These are phyloP conservation scores for Lasiodiplodia theobromae DNA, from an alignment of 2,329 filamentous ascomycete genomes.

Conservation along the genomic window DNA sequence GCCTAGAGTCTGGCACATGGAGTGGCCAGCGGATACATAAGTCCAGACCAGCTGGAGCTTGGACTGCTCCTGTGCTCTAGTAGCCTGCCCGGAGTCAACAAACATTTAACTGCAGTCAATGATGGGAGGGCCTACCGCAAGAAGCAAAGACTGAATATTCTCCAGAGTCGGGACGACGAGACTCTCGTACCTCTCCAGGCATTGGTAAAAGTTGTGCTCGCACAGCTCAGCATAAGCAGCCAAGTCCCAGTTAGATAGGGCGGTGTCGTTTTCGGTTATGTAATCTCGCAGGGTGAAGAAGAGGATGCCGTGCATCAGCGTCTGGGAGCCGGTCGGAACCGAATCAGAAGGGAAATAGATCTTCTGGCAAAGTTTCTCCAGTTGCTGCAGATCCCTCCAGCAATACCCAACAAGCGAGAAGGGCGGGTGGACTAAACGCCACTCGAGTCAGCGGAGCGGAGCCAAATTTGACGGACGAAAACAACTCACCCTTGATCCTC, in stretches of 20 bases:
- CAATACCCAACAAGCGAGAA: slow-evolving; percentile 17
- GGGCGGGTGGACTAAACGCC: slow-evolving; percentile 2
- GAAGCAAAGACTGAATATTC: slow-evolving; percentile 45
- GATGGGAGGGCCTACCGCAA: slow-evolving; percentile 34
- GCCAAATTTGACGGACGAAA: slow-evolving; percentile 16
- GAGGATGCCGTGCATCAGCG: slow-evolving; percentile 49
- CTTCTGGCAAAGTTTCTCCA: slow-evolving; percentile 43
- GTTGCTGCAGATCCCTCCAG: slow-evolving; percentile 1
- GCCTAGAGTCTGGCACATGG: slow-evolving; percentile 43
- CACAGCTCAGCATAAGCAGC: slow-evolving; percentile 45
- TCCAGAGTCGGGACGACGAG: slow-evolving; percentile 39
- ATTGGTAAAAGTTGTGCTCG: slow-evolving; percentile 53
- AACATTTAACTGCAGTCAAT: background rate
- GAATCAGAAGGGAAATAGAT: slow-evolving; percentile 54
- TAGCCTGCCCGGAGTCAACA: slow-evolving; percentile 31
- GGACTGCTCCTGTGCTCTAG: slow-evolving; percentile 44
- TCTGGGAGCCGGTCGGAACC: slow-evolving; percentile 49
- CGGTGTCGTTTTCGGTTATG: slow-evolving; percentile 35
- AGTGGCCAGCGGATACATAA: slow-evolving; percentile 29
- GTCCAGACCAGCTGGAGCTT: slow-evolving; percentile 33
- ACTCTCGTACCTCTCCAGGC: slow-evolving; percentile 43
- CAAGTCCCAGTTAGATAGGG: slow-evolving; percentile 38
- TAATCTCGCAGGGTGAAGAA: slow-evolving; percentile 48
- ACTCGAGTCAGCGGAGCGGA: background rate
- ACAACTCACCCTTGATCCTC: slow-evolving; percentile 39